Percentiles rank a stretch among this genome's conserved stretches.
Conservation (phyloP, 495 filamentous ascomycete genomes). For the Pseudoneurospora amorphoporcata region DNA sequence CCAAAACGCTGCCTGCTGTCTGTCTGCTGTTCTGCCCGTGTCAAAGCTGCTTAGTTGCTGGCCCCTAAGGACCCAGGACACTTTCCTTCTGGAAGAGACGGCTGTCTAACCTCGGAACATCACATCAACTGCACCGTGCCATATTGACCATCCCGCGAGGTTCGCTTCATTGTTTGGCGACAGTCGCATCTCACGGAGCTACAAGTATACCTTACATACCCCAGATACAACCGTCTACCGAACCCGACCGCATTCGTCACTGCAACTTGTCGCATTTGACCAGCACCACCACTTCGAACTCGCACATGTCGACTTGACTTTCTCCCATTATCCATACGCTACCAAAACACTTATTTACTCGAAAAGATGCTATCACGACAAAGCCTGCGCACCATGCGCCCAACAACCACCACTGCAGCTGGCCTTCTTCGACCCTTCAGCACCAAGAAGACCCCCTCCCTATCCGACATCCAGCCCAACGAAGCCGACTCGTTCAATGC, state of each 20-base stretch:
- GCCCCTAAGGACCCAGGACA: not conserved
- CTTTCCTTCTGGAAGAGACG: not conserved
- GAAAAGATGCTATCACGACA: slow-evolving; percentile 20
- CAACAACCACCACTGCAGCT: slow-evolving; percentile 23
- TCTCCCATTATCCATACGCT: not conserved
- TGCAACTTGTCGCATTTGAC: not conserved
- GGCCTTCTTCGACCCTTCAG: slow-evolving; percentile 34
- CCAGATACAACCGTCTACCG: not conserved
- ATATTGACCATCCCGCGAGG: not conserved
- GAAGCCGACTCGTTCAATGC: slow-evolving; percentile 63
- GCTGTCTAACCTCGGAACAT: not conserved
- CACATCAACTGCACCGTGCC: not conserved
- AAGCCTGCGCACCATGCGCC: not conserved
- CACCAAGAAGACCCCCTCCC: slow-evolving; percentile 57
- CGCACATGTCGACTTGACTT: not conserved
- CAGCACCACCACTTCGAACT: not conserved
- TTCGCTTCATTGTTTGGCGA: not conserved
- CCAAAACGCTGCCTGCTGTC: not conserved
- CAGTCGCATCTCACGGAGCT: not conserved
- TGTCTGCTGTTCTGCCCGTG: not conserved
- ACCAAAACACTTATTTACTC: not conserved
- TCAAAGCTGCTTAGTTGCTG: not conserved
- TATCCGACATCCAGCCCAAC: slow-evolving; percentile 66
- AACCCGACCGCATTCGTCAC: not conserved
- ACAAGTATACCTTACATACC: not conserved